Base-by-base conservation (phyloP, 2,329 filamentous ascomycete genomes). In the Fusarium odoratissimum region DNA sequence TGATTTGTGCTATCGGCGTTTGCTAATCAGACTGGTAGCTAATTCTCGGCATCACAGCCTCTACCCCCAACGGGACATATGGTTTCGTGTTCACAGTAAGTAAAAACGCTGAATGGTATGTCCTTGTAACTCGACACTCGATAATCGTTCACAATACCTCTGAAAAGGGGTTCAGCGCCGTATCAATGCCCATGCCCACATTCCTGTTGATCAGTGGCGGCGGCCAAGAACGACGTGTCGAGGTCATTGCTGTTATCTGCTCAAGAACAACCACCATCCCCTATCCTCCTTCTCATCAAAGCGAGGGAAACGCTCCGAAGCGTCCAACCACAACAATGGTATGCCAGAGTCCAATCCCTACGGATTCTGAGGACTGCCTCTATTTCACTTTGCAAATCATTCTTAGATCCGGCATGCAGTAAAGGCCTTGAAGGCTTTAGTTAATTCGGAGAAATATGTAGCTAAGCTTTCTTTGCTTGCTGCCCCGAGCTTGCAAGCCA, bases 401-500 rank as follows among this genome's bases (percentile, higher is more conserved):
- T 40, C 7, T 40, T 13, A 7, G 21, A 40, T 13, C 7, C 7
- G 8, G 8, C 19, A 38, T 7, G 1, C 11, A 21, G 11, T 2
- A 13, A 38, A 21, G 11, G 7, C 11, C 10, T 38, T 12, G 8
- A 5, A 38, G 2, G 6, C 7, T 38, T 12, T 21, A 2, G 2
- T 38, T 21, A 10, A 21, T 21, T 38, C 7, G 9, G 8, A 17
- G n/a, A 7, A 13, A 11, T 45, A 4, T 14, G 17, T 14, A 10
- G 5, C 4, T 7, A 46, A 21, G 44, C 17, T 5, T 21, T 28
- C 4, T 28, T 7, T 0, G 8, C 42, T 45, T 21, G 11, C 17
- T 7, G 0, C 23, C 2, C 9, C 12, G 3, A 3, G 8, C 9
- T 28, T 16, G 9, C 17, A 21, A 10, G 8, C 19, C 14, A n/a